Evolutionary conservation across 73 alveolate genomes (phyloP), one percentile per base, ranked within the genome.

Genomic region (Paramecium sexaurelia): DNA sequence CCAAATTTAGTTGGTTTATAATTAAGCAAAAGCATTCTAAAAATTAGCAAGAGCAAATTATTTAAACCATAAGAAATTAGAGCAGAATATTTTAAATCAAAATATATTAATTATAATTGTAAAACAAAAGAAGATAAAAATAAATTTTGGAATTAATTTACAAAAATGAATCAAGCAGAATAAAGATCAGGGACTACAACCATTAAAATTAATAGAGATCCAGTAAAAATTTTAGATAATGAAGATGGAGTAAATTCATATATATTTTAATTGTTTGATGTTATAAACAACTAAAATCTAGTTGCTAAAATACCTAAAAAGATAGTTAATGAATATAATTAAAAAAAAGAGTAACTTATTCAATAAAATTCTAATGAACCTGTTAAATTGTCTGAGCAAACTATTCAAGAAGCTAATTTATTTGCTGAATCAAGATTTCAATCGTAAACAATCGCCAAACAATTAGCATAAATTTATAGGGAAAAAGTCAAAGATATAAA

Each of bases 221-320:
- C 33, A n/a, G 67, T 17, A 17, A 1, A 51, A 17, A 17, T 51
- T 4, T 51, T 51, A 51, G 67, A 17, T 6, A 51, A 51, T 55
- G 71, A 19, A 20, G 85, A 45, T 19, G 89, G 73, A 26, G 89
- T 29, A 27, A 29, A 32, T 26, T 20, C 61, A 55, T 66, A 29
- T 56, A 91, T 55, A 6, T 85, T 29, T 35, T 24, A 84, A 55
- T 39, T 37, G 6, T 85, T 66, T 56, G 85, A 75, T 56, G 55
- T 27, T 24, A 27, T 22, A 0, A 45, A 85, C 7, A 20, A 55
- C 20, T 10, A 85, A 66, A 41, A 26, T 29, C 13, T 37, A 91
- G 37, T 75, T 6, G 61, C 92, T 32, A 55, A 37, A 66, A 55
- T 85, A 20, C 92, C 56, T 55, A 56, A 56, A 37, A 22, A 55